Evolutionary conservation across 441 rosid genomes (phyloP).

Genomic region (Breynia disticha): DNA sequence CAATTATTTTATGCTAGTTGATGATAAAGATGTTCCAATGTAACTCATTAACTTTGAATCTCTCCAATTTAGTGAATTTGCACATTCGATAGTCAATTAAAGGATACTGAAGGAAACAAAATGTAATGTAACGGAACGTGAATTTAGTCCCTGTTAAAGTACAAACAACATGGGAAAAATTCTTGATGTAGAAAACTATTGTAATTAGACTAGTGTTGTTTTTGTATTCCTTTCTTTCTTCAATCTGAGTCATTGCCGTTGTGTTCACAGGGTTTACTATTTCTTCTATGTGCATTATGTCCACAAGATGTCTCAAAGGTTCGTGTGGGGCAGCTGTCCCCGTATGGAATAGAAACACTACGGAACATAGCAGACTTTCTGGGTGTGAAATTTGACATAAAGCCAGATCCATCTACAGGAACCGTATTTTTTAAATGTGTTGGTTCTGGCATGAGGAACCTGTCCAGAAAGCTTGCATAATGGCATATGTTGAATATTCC

Average conservation of each 20-base stretch:
- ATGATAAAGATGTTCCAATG: no score
- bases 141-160: no score
- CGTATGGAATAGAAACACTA: slow-evolving; percentile 66
- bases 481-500: neutral
- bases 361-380: slow-evolving; percentile 62
- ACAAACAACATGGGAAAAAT: no score
- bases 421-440: slow-evolving; percentile 64
- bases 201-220: neutral
- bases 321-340: slow-evolving; percentile 72
- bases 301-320: slow-evolving; percentile 71
- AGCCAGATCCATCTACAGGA: slow-evolving; percentile 59
- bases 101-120: no score
- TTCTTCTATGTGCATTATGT: slow-evolving; percentile 67
- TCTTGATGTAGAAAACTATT: neutral
- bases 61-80: no score
- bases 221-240: neutral
- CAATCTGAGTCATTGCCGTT: neutral
- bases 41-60: no score
- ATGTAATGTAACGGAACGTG: no score
- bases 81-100: no score
- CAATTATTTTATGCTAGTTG: no score
- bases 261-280: slow-evolving; percentile 54
- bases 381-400: slow-evolving; percentile 46
- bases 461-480: slow-evolving; percentile 61
- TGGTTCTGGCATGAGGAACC: slow-evolving; percentile 67